phyloP scores from a whole-genome alignment of 2,329 filamentous ascomycete genomes.

The Talaromyces piceae region DNA sequence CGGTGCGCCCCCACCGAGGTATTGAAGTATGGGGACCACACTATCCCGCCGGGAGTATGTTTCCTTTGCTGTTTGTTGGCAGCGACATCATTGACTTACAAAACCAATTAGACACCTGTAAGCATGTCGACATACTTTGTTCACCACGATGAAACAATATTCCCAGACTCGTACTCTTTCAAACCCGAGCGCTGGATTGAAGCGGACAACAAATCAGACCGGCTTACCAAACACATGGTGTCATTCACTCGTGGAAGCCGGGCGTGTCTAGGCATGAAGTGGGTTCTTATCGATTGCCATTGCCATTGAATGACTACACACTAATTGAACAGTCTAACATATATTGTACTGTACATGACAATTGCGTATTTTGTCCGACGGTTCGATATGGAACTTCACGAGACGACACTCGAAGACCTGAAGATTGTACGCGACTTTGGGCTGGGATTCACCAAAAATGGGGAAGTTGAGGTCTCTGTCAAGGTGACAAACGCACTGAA shows the following conservation, averaged over 20 bases:
- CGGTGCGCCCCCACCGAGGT: conserved; percentile 20
- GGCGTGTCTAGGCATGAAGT: conserved; percentile 42
- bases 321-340: conserved; percentile 22
- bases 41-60: conserved; percentile 20
- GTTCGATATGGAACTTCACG: too few relatives aligned
- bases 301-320: not conserved
- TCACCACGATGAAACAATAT: conserved; percentile 29
- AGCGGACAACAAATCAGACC: conserved; percentile 23
- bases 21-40: conserved; percentile 25
- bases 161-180: conserved; percentile 29
- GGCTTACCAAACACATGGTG: conserved; percentile 30
- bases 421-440: too few relatives aligned
- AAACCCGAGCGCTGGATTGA: conserved; percentile 33
- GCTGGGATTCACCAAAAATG: too few relatives aligned
- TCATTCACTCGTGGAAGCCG: conserved; percentile 36
- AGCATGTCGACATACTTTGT: conserved; percentile 32
- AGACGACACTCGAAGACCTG: too few relatives aligned
- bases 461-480: too few relatives aligned
- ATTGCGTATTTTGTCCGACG: conserved; percentile 22
- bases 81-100: not conserved
- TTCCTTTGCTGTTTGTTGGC: not conserved
- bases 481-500: too few relatives aligned
- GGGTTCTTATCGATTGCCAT: conserved; percentile 5
- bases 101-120: conserved; percentile 25
- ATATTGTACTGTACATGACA: conserved; percentile 26